These are phyloP conservation scores for Venturia carpophila DNA, from an alignment of 2,329 filamentous ascomycete genomes.

Conservation along the genomic window DNA sequence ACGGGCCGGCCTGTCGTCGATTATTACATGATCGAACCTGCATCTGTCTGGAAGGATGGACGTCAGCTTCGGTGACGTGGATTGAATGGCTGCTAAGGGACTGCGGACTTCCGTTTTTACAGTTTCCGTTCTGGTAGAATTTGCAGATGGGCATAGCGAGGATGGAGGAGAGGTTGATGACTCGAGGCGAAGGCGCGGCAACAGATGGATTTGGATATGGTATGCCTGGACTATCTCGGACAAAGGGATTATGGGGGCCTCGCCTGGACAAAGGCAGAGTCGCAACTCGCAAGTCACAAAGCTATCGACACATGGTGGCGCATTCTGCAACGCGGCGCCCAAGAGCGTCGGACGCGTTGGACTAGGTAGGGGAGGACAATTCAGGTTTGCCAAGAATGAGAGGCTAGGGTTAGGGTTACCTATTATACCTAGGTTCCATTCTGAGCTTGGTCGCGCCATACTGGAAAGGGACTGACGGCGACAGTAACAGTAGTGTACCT, in stretches of 20 bases:
- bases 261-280: background rate
- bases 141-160: conserved; percentile 47
- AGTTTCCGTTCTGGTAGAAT: conserved; percentile 58
- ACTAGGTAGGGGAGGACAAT: too few relatives aligned
- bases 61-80: conserved; percentile 19
- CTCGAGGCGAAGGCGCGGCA: too few relatives aligned
- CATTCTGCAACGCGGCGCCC: too few relatives aligned
- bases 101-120: conserved; percentile 54
- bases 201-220: too few relatives aligned
- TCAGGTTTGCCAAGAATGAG: too few relatives aligned
- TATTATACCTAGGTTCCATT: background rate
- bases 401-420: too few relatives aligned
- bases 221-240: background rate
- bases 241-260: background rate
- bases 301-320: background rate
- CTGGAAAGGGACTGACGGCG: background rate
- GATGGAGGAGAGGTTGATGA: conserved; percentile 2
- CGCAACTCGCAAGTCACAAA: background rate
- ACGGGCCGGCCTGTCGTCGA: background rate
- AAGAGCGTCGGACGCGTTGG: too few relatives aligned
- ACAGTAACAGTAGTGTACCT: too few relatives aligned
- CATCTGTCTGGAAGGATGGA: conserved; percentile 43
- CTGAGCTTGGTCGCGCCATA: background rate
- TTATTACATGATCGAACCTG: conserved; percentile 50
- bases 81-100: background rate